Percentiles rank a stretch among this genome's conserved stretches.
Evolutionary conservation across 2,329 filamentous ascomycete genomes (phyloP).

Genomic region (Penicillium sp.): DNA sequence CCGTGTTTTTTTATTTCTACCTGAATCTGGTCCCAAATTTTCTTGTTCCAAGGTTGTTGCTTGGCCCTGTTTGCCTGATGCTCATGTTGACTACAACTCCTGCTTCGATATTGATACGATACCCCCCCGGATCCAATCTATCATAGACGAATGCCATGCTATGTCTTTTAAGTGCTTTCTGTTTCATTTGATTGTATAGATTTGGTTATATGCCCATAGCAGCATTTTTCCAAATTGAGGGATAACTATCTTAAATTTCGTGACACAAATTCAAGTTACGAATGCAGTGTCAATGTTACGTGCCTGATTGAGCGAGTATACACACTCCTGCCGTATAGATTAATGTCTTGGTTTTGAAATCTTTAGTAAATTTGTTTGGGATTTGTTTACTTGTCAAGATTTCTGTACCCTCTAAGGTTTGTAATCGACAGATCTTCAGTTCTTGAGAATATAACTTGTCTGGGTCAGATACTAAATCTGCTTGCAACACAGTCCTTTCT

Average conservation of each 20-base stretch:
- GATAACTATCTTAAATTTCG: neutral
- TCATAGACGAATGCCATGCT: conserved; percentile 29
- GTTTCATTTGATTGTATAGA: conserved; percentile 1
- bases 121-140: conserved; percentile 23
- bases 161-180: conserved; percentile 12
- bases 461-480: too few species aligned
- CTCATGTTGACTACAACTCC: conserved; percentile 9
- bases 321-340: too few species aligned
- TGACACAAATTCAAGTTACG: neutral
- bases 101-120: conserved; percentile 26
- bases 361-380: too few species aligned
- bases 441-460: too few species aligned
- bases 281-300: too few species aligned
- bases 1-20: neutral
- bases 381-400: neutral
- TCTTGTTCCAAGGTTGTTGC: neutral
- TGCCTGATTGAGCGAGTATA: too few species aligned
- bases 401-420: neutral
- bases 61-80: conserved; percentile 5
- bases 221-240: conserved; percentile 15
- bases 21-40: neutral
- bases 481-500: too few species aligned
- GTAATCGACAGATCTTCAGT: too few species aligned
- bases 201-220: conserved; percentile 8
- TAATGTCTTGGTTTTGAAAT: too few species aligned